A percentile compares a stretch with the other conserved stretches of the same genome.
These are phyloP conservation scores for Prunus mira DNA, from an alignment of 306 rosid species.

Conservation along the genomic window DNA sequence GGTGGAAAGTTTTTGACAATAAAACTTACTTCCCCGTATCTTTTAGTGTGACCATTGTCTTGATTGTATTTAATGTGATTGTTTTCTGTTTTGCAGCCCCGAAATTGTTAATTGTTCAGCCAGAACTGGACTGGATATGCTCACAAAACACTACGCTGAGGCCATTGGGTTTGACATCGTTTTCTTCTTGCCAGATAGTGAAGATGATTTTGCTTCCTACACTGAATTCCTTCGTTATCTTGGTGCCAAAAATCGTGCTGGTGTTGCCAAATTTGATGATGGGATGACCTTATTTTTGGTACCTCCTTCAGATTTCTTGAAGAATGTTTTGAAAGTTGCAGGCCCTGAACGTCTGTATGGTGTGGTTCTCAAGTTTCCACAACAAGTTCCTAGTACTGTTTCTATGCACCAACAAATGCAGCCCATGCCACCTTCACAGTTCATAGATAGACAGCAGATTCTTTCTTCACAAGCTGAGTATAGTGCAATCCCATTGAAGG, in stretches of 20 bases:
- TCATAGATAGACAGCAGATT: conserved; percentile 58
- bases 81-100: conserved; percentile 69
- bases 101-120: conserved; percentile 95
- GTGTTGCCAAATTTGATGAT: conserved; percentile 93
- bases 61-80: conserved; percentile 11
- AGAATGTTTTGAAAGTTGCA: conserved; percentile 71
- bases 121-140: conserved; percentile 95
- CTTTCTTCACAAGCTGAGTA: conserved; percentile 60
- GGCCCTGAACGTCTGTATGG: conserved; percentile 99
- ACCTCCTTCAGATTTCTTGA: conserved; percentile 95
- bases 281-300: conserved; percentile 89
- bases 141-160: conserved; percentile 83
- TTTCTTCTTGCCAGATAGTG: conserved; percentile 96
- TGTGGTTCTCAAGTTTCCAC: conserved; percentile 92
- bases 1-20: neutral
- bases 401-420: conserved; percentile 52
- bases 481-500: conserved; percentile 45
- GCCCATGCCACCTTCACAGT: conserved; percentile 57
- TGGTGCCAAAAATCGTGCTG: conserved; percentile 91
- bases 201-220: conserved; percentile 98
- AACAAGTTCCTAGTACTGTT: conserved; percentile 39
- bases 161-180: conserved; percentile 89
- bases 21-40: neutral
- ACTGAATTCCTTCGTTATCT: conserved; percentile 94
- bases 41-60: neutral